A percentile compares a stretch with the other conserved stretches of the same genome.
These are phyloP conservation scores for Rhodotorula sp. DNA, from an alignment of 1,284 basidiomycete species.

Conservation along the genomic window DNA sequence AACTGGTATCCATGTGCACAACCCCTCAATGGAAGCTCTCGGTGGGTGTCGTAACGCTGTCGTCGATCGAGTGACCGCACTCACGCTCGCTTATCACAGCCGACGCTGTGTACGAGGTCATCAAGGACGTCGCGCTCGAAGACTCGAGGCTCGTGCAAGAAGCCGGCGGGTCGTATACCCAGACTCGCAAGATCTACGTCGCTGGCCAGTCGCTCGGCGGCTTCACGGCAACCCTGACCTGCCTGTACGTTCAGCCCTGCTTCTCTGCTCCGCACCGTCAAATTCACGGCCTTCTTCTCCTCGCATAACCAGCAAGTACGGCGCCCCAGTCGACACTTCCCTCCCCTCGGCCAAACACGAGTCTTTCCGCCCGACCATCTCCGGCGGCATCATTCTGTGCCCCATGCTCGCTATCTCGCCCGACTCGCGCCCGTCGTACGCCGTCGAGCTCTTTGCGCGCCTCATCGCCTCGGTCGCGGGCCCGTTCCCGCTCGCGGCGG, in stretches of 20 bases:
- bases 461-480: conserved; percentile 39
- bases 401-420: conserved; percentile 43
- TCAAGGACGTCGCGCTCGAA: conserved; percentile 33
- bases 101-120: conserved; percentile 42
- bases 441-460: conserved; percentile 40
- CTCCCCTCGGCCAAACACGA: conserved; percentile 2
- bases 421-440: conserved; percentile 38
- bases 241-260: conserved; percentile 17
- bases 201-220: conserved; percentile 39
- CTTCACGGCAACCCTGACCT: conserved; percentile 32
- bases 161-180: background rate
- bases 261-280: background rate
- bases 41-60: background rate
- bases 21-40: conserved; percentile 25
- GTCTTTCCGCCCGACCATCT: conserved; percentile 35
- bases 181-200: conserved; percentile 39
- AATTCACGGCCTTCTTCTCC: background rate
- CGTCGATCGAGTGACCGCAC: background rate
- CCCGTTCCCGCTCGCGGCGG: conserved; percentile 40
- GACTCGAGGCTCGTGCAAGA: conserved; percentile 19
- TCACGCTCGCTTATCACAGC: background rate
- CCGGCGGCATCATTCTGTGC: conserved; percentile 43
- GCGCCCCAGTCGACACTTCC: conserved; percentile 23
- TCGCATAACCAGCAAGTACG: conserved; percentile 23
- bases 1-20: conserved; percentile 42